Evolutionary conservation across 75 land plant species (phyloP), one percentile per base, ranked within the genome.

Genomic region (Chamaecyparis obtusa): DNA sequence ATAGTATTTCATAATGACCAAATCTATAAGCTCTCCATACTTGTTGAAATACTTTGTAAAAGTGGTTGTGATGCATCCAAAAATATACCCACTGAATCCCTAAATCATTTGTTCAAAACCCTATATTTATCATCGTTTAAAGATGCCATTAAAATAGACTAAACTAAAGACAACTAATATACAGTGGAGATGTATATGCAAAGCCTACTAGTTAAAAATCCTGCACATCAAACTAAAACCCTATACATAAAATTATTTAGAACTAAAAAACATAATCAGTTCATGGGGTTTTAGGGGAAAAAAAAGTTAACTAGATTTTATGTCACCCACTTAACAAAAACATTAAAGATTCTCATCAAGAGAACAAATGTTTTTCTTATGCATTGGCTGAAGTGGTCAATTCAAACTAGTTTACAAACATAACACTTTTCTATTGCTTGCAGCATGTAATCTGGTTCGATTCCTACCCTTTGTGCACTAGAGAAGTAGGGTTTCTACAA

Each of bases 1-100:
- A 27, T 90, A 89, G 69, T 92, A 90, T 48, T 87, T 91, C 93
- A 92, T 92, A n/a, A 91, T 92, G 33, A 92, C 93, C 39, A 93
- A 90, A 64, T 92, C 93, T 39, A 85, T 91, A 49, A 92, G 87
- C 83, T 92, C 93, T 54, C 93, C 93, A 91, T 92, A 92, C 86
- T 92, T 91, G 90, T 87, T 89, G 90, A 92, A 92, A 85, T 92
- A 90, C 43, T 87, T 89, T 49, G 86, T 80, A 54, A 84, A 84
- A 4, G 67, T 56, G 37, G 86, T 87, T 82, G 74, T 87, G 67
- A 57, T 90, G 87, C 88, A 92, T 84, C 36, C 84, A 55, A 84
- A 55, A 14, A 56, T 6, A 35, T 56, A 46, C 54, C 83, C 83
- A 81, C 46, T 81, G 46, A 46, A 81, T 81, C 30, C 83, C 32